Conservation (phyloP, 2,329 filamentous ascomycete species). For the Coniochaeta sp. region DNA sequence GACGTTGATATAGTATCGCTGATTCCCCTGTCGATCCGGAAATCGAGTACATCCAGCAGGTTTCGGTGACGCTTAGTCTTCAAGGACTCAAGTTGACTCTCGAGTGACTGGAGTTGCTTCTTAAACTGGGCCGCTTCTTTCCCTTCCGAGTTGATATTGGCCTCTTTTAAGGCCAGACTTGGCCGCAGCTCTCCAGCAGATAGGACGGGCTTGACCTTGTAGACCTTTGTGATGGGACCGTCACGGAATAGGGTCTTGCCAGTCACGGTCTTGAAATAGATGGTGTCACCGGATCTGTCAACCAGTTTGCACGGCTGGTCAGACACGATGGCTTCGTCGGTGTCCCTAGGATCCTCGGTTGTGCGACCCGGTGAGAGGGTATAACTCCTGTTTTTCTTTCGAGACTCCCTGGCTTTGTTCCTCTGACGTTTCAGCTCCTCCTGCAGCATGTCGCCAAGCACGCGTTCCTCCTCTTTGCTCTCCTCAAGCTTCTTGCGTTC, state of each 20-base stretch:
- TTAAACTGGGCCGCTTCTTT: slow-evolving; percentile 61
- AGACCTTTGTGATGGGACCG: slow-evolving; percentile 60
- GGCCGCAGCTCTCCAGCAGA: slow-evolving; percentile 47
- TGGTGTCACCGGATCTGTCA: slow-evolving; percentile 53
- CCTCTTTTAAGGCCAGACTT: slow-evolving; percentile 68
- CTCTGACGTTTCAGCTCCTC: slow-evolving; percentile 64
- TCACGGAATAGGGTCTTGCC: slow-evolving; percentile 60
- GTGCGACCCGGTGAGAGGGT: slow-evolving; percentile 29
- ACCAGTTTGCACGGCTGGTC: slow-evolving; percentile 60
- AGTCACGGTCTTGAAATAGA: slow-evolving; percentile 65
- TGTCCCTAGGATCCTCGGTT: slow-evolving; percentile 21
- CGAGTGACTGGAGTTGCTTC: slow-evolving; percentile 68
- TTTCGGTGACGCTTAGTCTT: slow-evolving; percentile 71
- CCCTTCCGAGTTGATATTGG: slow-evolving; percentile 48
- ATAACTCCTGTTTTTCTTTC: slow-evolving; percentile 49
- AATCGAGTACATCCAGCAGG: slow-evolving; percentile 73
- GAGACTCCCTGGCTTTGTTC: slow-evolving; percentile 56
- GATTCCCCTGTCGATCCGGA: slow-evolving; percentile 60
- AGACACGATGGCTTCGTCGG: slow-evolving; percentile 45
- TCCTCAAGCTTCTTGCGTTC: slow-evolving; percentile 48
- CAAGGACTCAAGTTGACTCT: slow-evolving; percentile 67
- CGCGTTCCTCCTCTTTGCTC: slow-evolving; percentile 60
- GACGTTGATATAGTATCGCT: slow-evolving; percentile 16
- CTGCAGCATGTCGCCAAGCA: slow-evolving; percentile 63
- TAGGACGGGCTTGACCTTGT: slow-evolving; percentile 65